These are phyloP conservation scores for Suillus occidentalis DNA, from an alignment of 768 basidiomycete genomes.

Conservation along the genomic window DNA sequence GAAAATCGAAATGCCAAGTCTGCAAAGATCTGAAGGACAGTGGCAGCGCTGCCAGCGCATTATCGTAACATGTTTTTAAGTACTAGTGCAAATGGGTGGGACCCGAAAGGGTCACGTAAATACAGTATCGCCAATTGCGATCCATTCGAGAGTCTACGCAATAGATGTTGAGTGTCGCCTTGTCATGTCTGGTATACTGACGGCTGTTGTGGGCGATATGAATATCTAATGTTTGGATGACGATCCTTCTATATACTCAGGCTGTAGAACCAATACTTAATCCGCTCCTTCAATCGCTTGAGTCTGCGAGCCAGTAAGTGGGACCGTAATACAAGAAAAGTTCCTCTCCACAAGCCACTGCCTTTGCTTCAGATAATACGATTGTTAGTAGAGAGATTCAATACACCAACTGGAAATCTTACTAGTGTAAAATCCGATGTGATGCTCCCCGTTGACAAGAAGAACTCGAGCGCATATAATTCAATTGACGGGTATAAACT, in stretches of 20 bases:
- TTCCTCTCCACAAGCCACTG: slow-evolving; percentile 33
- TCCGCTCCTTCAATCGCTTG: background rate
- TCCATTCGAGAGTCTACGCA: slow-evolving; percentile 93
- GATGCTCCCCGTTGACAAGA: slow-evolving; percentile 35
- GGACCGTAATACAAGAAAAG: slow-evolving; percentile 38
- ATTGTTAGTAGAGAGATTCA: background rate
- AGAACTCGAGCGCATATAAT: slow-evolving; percentile 16
- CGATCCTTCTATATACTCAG: background rate
- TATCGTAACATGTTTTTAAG: background rate
- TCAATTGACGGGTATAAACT: background rate
- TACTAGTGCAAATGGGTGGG: slow-evolving; percentile 92
- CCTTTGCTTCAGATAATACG: slow-evolving; percentile 13
- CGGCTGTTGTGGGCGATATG: background rate
- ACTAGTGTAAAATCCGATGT: slow-evolving; percentile 39
- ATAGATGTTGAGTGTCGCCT: slow-evolving; percentile 67
- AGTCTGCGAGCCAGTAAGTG: slow-evolving; percentile 22
- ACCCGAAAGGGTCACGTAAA: slow-evolving; percentile 69
- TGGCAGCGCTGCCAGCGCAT: background rate
- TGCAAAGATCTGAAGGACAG: too few species aligned
- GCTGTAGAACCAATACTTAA: background rate
- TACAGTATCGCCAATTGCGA: slow-evolving; percentile 98
- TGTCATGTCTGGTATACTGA: slow-evolving; percentile 32
- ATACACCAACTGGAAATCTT: slow-evolving; percentile 13
- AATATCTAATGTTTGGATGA: slow-evolving; percentile 54
- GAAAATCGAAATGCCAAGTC: too few species aligned